Base-by-base conservation (phyloP, 306 rosid genomes). In the Oxytropis ochrocephala region DNA sequence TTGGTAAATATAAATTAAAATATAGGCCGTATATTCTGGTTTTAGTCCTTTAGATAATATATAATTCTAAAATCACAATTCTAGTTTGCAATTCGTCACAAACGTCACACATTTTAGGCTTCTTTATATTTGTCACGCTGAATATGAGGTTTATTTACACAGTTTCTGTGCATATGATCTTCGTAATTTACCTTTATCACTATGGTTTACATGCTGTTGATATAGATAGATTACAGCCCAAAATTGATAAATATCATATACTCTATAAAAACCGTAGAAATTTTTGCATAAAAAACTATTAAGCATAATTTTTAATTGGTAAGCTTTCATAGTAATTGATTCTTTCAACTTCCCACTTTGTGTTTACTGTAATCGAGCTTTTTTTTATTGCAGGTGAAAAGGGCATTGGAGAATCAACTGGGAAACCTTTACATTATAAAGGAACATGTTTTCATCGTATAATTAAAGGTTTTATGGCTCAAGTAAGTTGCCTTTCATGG, bases 391-490 rank as follows among this genome's bases (percentile, higher is more conserved):
- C 73, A 95, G 99, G 99, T 66, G 99, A 91, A 80, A 95, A 89
- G 82, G 97, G 95, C 61, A 81, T 84, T 65, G 96, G 97, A 57
- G 84, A 83, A 80, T 77, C 89, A 41, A 89, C 97, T 0, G 95
- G 89, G 42, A 91, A 87, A 78, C 95, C 93, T 74, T 88, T 91
- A 76, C 96, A 91, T 78, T 95, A 64, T 80, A 87, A 86, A 79
- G 99, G 96, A 50, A 81, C 99, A 11, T 55, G 57, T 44, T 86
- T 95, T 70, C 99, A 95, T 80, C 92, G 97, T 53, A 81, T 95
- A 69, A 91, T 95, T 67, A 84, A 82, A 84, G 99, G 95, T 67
- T 95, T 91, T 65, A 95, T 95, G 97, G 96, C 97, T 74, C 99
- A 95, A 75, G 99, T 95, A 87, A 74, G 97, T 80, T 67, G 5